Conservation (phyloP, 1,284 basidiomycete genomes). For the Rhodotorula sp. region DNA sequence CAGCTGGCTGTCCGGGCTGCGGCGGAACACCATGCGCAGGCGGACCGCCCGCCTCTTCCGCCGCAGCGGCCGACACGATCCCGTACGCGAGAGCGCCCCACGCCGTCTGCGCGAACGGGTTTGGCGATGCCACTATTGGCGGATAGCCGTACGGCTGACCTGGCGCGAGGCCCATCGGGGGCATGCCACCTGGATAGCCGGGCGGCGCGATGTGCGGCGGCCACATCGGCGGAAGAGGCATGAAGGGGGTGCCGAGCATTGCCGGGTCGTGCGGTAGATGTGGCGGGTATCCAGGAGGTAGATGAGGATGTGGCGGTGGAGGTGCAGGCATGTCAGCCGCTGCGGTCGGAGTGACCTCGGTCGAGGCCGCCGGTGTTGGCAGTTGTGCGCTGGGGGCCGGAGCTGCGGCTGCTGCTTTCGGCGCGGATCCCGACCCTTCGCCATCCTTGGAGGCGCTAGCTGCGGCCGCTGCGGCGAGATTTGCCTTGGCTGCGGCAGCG, state of each 20-base stretch:
- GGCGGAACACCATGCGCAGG: background rate
- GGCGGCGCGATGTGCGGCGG: conserved; percentile 5
- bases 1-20: background rate
- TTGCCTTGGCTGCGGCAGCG: conserved; percentile 22
- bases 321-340: background rate
- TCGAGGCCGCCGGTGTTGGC: background rate
- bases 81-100: conserved; percentile 32
- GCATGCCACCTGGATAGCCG: background rate
- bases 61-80: conserved; percentile 30
- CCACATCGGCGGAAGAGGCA: conserved; percentile 3
- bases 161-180: background rate
- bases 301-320: background rate
- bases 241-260: background rate
- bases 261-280: background rate
- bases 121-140: conserved; percentile 7
- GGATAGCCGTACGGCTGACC: background rate
- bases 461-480: conserved; percentile 14
- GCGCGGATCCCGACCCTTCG: background rate
- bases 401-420: background rate
- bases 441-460: background rate
- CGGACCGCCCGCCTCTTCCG: conserved; percentile 22
- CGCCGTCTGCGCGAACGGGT: conserved; percentile 29
- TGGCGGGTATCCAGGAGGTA: background rate
- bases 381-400: background rate
- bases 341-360: background rate